Base-by-base conservation (phyloP, 1,139 yeast species). In the Arxiozyma bovina region DNA sequence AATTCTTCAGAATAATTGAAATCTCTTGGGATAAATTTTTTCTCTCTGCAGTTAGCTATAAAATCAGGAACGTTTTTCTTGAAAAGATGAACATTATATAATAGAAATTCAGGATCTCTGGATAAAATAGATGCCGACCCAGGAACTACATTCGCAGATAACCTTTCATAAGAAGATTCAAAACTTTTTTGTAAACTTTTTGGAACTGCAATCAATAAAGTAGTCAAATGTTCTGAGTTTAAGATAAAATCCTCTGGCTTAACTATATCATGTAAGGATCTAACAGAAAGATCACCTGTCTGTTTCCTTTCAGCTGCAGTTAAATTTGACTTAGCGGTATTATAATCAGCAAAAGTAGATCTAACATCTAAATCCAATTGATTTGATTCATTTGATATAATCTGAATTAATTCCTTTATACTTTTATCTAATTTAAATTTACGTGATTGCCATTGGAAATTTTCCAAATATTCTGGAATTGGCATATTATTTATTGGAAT, bases 11-110 rank as follows among this genome's bases (percentile, higher is more conserved):
- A 85, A 72, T 89, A 90, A 57, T 83, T 82, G 68, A 90, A 90
- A 64, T 94, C 99, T 68, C 99, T 83, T 52, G 97, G 97, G 58
- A 87, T 83, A 85, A 91, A 93, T 73, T 88, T 88, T 62, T 77
- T 79, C 64, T 94, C 99, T 69, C 99, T 82, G 48, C 89, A 79
- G 54, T 82, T 82, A 59, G 77, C 75, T 52, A 80, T 74, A 63
- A 88, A 93, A 55, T 86, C 90, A 41, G 80, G 77, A 48, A 80
- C 82, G 64, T 74, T 85, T 72, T 90, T 93, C 66, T 86, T 87
- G 78, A 93, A 93, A 58, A 93, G 72, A 7, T 96, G 88, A 21
- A 90, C 93, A 51, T 84, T 79, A 74, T 80, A 90, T 61, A 93
- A 77, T 44, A 76, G 69, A 68, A 74, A 93, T 61, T 91, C 97